These are phyloP conservation scores for Calonectria pseudoreteaudii DNA, from an alignment of 2,329 filamentous ascomycete genomes.

Conservation along the genomic window DNA sequence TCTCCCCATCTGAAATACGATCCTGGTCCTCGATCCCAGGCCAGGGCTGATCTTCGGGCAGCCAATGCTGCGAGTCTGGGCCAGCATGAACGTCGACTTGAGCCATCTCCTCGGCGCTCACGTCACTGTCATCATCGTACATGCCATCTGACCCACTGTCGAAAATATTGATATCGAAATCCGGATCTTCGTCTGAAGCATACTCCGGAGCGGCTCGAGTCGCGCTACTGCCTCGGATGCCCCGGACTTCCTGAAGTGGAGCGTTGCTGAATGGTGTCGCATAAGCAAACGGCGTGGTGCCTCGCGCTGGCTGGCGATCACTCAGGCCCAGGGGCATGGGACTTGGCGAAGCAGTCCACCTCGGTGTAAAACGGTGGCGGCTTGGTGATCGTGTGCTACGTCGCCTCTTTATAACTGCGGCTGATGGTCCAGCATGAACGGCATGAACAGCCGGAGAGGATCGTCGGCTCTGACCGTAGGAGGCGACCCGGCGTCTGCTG, in stretches of 20 bases:
- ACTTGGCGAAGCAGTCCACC: constrained; percentile 64
- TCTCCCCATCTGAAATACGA: constrained; percentile 61
- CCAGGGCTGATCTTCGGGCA: constrained; percentile 68
- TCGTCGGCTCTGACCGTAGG: constrained; percentile 52
- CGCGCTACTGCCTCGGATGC: constrained; percentile 44
- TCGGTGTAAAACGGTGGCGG: constrained; percentile 64
- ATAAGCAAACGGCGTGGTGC: constrained; percentile 74
- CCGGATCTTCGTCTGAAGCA: constrained; percentile 51
- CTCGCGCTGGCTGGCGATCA: constrained; percentile 51
- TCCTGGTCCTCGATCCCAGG: constrained; percentile 66
- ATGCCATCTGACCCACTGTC: constrained; percentile 51
- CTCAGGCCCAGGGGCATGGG: constrained; percentile 51
- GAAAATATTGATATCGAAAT: constrained; percentile 51
- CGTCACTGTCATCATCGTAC: constrained; percentile 43
- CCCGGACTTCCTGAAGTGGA: constrained; percentile 57
- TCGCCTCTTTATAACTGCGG: constrained; percentile 59
- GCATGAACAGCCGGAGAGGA: constrained; percentile 42
- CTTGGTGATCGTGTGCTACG: constrained; percentile 71
- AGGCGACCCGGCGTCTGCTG: constrained; percentile 59
- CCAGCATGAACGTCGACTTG: constrained; percentile 36
- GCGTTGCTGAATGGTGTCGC: constrained; percentile 79
- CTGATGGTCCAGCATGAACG: constrained; percentile 35
- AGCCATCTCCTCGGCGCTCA: constrained; percentile 43
- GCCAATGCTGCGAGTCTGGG: constrained; percentile 44
- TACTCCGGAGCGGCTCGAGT: constrained; percentile 44